phyloP scores from a whole-genome alignment of 2,329 filamentous ascomycete species.

The Trematosphaeria pertusa region DNA sequence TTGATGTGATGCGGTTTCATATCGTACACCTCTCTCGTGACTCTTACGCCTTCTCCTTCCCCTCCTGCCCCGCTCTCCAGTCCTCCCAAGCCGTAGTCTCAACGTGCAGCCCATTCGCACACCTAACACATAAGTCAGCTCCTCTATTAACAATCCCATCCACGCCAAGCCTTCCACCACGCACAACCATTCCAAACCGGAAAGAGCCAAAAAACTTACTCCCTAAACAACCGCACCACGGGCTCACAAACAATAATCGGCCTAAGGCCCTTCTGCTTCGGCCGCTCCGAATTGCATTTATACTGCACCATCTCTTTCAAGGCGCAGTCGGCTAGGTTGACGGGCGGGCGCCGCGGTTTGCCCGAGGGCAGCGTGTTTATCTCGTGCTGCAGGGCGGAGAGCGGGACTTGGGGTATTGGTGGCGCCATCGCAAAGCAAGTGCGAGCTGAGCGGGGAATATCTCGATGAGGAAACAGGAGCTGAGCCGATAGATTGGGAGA shows the following conservation, averaged over 20 bases:
- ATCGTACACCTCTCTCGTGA: neutral
- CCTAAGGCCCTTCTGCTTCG: slow-evolving; percentile 41
- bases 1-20: no score
- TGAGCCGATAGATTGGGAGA: slow-evolving; percentile 1
- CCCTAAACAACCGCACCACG: slow-evolving; percentile 65
- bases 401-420: slow-evolving; percentile 60
- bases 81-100: slow-evolving; percentile 69
- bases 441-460: slow-evolving; percentile 2
- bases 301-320: slow-evolving; percentile 69
- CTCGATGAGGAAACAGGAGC: slow-evolving; percentile 5
- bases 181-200: slow-evolving; percentile 11
- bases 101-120: slow-evolving; percentile 63
- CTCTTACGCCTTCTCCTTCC: slow-evolving; percentile 13
- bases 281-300: slow-evolving; percentile 61
- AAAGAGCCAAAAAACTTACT: slow-evolving; percentile 52
- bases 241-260: slow-evolving; percentile 61
- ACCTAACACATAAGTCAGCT: slow-evolving; percentile 40
- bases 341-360: slow-evolving; percentile 60
- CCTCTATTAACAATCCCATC: neutral
- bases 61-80: slow-evolving; percentile 43
- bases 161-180: slow-evolving; percentile 25
- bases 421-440: slow-evolving; percentile 58
- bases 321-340: slow-evolving; percentile 62
- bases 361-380: slow-evolving; percentile 60
- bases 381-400: slow-evolving; percentile 58